Evolutionary conservation across 1,284 basidiomycete genomes (phyloP), one percentile per base, ranked within the genome.

Genomic region (Marasmius oreades): DNA sequence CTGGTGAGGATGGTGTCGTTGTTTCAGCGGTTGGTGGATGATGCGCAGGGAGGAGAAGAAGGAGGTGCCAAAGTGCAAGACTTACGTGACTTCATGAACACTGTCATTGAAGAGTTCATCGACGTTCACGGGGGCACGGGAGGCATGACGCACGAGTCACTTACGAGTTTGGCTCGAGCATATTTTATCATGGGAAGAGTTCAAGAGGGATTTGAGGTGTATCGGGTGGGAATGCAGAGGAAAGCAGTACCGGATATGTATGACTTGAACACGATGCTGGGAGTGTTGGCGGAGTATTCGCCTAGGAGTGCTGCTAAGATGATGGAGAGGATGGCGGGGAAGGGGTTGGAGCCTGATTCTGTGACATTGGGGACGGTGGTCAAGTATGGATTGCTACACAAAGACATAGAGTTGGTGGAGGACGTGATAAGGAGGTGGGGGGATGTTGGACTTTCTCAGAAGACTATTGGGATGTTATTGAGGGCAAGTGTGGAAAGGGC

Each of bases 211-310:
- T 74, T 85, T 56, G 60, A 67, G n/a, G n/a, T 12, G 66, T 74
- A n/a, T 72, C 89, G 71, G 55, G 59, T 76, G 48, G 64, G 87
- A 44, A 64, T 81, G 42, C 60, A 66, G 20, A 79, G 82, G 43
- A 70, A 67, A 55, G 78, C 84, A 63, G 64, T 79, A 53, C 84
- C 85, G 14, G 85, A 89, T 65, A 59, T 77, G 46, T 70, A 80
- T 62, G 87, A 90, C 64, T 70, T 86, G 53, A 87, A 87, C 63
- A 79, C 90, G 51, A 77, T 76, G 47, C 72, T 90, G 51, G 73
- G 73, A 3, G 79, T 77, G 14, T 68, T 88, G 56, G 80, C 85
- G 23, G 70, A 74, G 61, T 67, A 77, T 60, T 70, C 78, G 53
- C 79, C 84, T 22, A 67, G 67, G 14, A 65, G 64, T 12, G 88